These are phyloP conservation scores for Clonostachys byssicola DNA, from an alignment of 2,329 filamentous ascomycete species.

Conservation along the genomic window DNA sequence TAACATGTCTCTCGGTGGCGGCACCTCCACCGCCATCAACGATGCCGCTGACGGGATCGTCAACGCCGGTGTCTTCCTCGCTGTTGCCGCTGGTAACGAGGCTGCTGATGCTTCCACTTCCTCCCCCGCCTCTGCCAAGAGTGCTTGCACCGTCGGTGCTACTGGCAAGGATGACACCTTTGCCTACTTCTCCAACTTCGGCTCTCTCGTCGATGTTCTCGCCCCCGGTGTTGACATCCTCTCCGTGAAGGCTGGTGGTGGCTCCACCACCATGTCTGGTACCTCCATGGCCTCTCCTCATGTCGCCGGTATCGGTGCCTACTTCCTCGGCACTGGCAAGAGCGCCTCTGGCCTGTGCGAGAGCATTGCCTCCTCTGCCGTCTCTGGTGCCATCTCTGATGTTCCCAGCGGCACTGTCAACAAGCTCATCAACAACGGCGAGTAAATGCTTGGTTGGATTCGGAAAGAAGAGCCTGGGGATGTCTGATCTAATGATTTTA, in stretches of 20 bases:
- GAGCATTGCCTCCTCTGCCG: slow-evolving; percentile 37
- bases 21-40: slow-evolving; percentile 38
- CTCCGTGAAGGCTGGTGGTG: slow-evolving; percentile 36
- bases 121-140: slow-evolving; percentile 38
- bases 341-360: slow-evolving; percentile 33
- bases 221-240: slow-evolving; percentile 40
- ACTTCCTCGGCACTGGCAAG: slow-evolving; percentile 36
- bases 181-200: slow-evolving; percentile 46
- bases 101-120: slow-evolving; percentile 32
- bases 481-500: too few species aligned
- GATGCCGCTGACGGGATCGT: slow-evolving; percentile 36
- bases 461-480: too few species aligned
- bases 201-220: slow-evolving; percentile 39
- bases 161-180: slow-evolving; percentile 26
- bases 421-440: slow-evolving; percentile 51
- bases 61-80: slow-evolving; percentile 40
- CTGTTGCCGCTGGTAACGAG: slow-evolving; percentile 51
- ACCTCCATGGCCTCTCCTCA: slow-evolving; percentile 36
- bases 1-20: slow-evolving; percentile 53
- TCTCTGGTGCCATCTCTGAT: slow-evolving; percentile 31
- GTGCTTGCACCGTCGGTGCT: slow-evolving; percentile 46
- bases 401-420: slow-evolving; percentile 41
- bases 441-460: background rate
- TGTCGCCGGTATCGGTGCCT: slow-evolving; percentile 32
- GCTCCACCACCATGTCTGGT: slow-evolving; percentile 31